Base-by-base conservation (phyloP, 2,329 filamentous ascomycete species). In the Cladosporium cucumerinum region DNA sequence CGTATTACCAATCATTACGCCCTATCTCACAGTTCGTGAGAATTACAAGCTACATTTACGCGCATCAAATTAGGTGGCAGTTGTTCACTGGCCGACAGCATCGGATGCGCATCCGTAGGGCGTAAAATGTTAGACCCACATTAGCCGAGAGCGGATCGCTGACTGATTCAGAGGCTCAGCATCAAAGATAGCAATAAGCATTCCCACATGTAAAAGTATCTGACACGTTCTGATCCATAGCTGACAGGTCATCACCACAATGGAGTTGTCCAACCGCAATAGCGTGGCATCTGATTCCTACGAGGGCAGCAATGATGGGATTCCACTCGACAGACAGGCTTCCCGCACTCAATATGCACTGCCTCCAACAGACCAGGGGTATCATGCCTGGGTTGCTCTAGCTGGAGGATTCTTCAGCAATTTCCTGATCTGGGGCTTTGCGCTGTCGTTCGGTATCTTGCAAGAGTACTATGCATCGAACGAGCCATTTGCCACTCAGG, bases 301-400 rank as follows among this genome's bases (percentile, higher is more conserved):
- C 23, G 23, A 58, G 16, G 51, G 16, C 26, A 46, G 36, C 32
- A 34, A 58, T 12, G 55, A 58, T 46, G 55, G 55, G n/a, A 46
- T 46, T 12, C 55, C 55, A 46, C 55, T 58, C 55, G 55, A 58
- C 18, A 23, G 34, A 18, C 32, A 43, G 23, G 34, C 23, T 43
- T 58, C 58, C n/a, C 58, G 58, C 26, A 12, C 52, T 14, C 61
- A 59, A 28, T 32, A 61, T 48, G 58, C 68, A 12, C 63, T 77
- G 10, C 75, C 75, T 4, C 74, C 72, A 2, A 71, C 75, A 11
- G 77, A 78, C 61, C 63, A 74, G 57, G 78, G 78, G 2, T 74
- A 72, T 63, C 63, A 72, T 32, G 78, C 78, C n/a, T 80, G 76
- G 72, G 64, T 83, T 18, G 82, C 84, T 67, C 72, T 85, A 3